phyloP scores from a whole-genome alignment of 2,329 filamentous ascomycete genomes.

The Diplodia corticola region DNA sequence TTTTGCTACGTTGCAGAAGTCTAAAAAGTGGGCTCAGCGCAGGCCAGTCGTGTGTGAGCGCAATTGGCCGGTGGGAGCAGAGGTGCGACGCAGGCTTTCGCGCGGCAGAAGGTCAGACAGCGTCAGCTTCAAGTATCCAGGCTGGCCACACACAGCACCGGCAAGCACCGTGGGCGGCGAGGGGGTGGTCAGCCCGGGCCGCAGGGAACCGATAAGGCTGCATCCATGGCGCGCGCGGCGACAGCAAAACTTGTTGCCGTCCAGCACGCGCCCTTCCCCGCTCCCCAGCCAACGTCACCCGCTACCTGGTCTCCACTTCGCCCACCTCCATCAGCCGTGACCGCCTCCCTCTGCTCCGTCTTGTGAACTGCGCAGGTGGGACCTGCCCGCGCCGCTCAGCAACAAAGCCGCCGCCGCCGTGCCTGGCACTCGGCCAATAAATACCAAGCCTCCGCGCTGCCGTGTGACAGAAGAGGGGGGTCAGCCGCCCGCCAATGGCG shows the following conservation, averaged over 20 bases:
- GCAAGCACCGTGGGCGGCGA: neutral
- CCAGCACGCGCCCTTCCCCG: neutral
- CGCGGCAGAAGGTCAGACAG: neutral
- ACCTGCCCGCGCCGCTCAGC: neutral
- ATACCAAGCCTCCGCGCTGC: constrained; percentile 5
- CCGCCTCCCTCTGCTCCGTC: neutral
- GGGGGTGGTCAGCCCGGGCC: constrained; percentile 11
- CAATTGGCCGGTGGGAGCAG: neutral
- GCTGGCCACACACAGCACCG: neutral
- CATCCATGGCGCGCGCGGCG: neutral
- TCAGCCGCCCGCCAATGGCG: neutral
- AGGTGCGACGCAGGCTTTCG: neutral
- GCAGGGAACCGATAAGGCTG: constrained; percentile 13
- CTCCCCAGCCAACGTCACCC: neutral
- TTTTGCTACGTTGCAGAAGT: neutral
- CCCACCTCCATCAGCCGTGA: neutral
- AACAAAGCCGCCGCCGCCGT: neutral
- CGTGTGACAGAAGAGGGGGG: constrained; percentile 1
- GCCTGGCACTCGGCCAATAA: constrained; percentile 7
- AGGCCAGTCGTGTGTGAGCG: neutral
- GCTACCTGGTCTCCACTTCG: neutral
- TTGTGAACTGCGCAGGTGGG: neutral
- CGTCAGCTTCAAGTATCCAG: neutral
- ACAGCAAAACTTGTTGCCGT: neutral
- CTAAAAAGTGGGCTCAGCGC: neutral